A percentile compares a stretch with the other conserved stretches of the same genome.
These are phyloP conservation scores for Phytophthora fragariaefolia DNA, from an alignment of 352 stramenopile species.

Conservation along the genomic window DNA sequence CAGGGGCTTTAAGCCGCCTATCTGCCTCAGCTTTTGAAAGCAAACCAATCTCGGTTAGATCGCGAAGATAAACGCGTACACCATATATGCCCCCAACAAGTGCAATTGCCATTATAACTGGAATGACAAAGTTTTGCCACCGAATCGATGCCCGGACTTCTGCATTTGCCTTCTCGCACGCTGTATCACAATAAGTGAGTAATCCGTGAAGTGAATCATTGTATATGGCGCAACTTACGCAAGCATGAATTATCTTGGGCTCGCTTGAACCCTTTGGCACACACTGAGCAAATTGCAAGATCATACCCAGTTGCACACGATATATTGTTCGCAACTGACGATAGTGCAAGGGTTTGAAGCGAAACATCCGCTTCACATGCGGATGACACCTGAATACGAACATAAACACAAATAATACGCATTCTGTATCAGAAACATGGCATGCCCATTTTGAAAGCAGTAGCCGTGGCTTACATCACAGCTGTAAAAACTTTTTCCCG, in stretches of 20 bases:
- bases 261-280: conserved; percentile 59
- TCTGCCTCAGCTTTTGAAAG: conserved; percentile 70
- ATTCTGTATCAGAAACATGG: background rate
- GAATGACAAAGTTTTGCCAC: conserved; percentile 83
- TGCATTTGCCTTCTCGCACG: conserved; percentile 58
- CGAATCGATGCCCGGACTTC: conserved; percentile 55
- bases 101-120: conserved; percentile 50
- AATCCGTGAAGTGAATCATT: too few relatives aligned
- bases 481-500: conserved; percentile 60
- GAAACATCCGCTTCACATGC: conserved; percentile 64
- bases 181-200: conserved; percentile 29
- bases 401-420: background rate
- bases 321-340: conserved; percentile 27
- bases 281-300: conserved; percentile 76
- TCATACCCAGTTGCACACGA: conserved; percentile 61
- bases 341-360: conserved; percentile 31
- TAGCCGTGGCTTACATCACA: conserved; percentile 52
- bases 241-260: conserved; percentile 59
- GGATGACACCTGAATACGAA: conserved; percentile 41
- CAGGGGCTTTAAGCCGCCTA: conserved; percentile 47
- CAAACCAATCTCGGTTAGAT: conserved; percentile 66
- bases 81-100: conserved; percentile 40
- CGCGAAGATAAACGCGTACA: conserved; percentile 60
- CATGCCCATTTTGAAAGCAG: background rate
- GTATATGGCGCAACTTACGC: conserved; percentile 64